phyloP scores from a whole-genome alignment of 805 yeast genomes.

The Candida endomychidarum region DNA sequence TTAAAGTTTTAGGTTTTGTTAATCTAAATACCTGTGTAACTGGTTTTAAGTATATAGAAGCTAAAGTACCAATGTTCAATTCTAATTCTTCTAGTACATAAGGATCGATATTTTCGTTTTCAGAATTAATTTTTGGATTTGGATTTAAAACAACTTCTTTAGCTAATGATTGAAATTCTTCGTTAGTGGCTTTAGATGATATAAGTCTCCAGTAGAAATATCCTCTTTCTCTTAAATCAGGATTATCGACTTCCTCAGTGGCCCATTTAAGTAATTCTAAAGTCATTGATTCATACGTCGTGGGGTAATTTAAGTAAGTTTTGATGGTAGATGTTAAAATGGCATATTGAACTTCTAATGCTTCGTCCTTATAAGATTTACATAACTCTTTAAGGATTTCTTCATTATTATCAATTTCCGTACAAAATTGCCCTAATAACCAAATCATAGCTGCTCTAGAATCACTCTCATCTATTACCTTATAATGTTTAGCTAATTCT shows the following conservation, averaged over 20 bases:
- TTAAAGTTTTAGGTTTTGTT: conserved; percentile 51
- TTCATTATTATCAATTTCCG: conserved; percentile 43
- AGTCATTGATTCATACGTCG: conserved; percentile 54
- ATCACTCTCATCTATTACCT: conserved; percentile 67
- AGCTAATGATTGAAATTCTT: conserved; percentile 39
- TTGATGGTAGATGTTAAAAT: conserved; percentile 74
- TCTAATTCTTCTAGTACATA: conserved; percentile 76
- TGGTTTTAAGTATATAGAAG: conserved; percentile 82
- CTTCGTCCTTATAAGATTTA: conserved; percentile 56
- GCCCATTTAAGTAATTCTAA: conserved; percentile 61
- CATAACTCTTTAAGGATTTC: conserved; percentile 41
- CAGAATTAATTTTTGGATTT: conserved; percentile 62
- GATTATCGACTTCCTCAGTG: conserved; percentile 74
- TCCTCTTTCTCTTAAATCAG: conserved; percentile 85
- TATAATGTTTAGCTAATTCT: conserved; percentile 31
- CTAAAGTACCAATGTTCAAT: conserved; percentile 75
- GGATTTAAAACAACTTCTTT: conserved; percentile 56
- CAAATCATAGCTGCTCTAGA: conserved; percentile 77
- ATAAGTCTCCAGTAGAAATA: conserved; percentile 82
- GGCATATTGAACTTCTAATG: conserved; percentile 71
- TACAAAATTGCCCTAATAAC: conserved; percentile 76
- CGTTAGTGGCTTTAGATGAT: conserved; percentile 38
- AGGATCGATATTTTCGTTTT: conserved; percentile 70
- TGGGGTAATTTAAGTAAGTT: conserved; percentile 58
- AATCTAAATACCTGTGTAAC: conserved; percentile 75